Percentiles rank a stretch among this genome's conserved stretches.
Conservation (phyloP, 345 rosid genomes). For the Ricinus communis region DNA sequence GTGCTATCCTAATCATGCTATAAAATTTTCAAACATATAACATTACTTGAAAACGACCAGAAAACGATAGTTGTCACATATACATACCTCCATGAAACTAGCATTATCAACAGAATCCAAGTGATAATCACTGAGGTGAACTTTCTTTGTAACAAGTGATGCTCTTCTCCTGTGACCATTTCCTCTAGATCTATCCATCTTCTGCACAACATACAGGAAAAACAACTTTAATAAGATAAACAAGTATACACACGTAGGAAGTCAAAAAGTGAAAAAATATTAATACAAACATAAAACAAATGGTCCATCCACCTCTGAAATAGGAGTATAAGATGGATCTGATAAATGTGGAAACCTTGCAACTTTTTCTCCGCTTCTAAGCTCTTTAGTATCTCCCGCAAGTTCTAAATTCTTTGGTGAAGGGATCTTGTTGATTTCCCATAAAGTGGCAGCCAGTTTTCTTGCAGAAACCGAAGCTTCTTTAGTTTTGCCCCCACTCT, state of each 20-base stretch:
- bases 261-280: neutral
- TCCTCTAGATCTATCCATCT: slow-evolving; percentile 37
- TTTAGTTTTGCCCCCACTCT: slow-evolving; percentile 27
- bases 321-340: slow-evolving; percentile 56
- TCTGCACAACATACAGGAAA: slow-evolving; percentile 34
- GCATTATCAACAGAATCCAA: slow-evolving; percentile 39
- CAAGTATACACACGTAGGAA: neutral
- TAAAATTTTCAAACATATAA: slow-evolving; percentile 4
- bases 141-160: slow-evolving; percentile 38
- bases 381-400: slow-evolving; percentile 33
- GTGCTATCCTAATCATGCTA: neutral
- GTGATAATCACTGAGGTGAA: slow-evolving; percentile 38
- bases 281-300: neutral
- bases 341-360: slow-evolving; percentile 41
- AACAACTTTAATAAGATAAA: neutral
- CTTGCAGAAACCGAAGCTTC: slow-evolving; percentile 64
- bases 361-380: slow-evolving; percentile 32
- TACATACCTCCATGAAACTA: slow-evolving; percentile 47
- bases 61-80: too few relatives aligned
- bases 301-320: slow-evolving; percentile 45
- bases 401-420: slow-evolving; percentile 38
- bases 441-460: slow-evolving; percentile 81
- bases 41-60: slow-evolving; percentile 19
- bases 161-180: slow-evolving; percentile 40
- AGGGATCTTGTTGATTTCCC: slow-evolving; percentile 73